Percentiles rank a stretch among this genome's conserved stretches.
Conservation (phyloP, 2,329 filamentous ascomycete genomes). For the Fusarium pininemorale region DNA sequence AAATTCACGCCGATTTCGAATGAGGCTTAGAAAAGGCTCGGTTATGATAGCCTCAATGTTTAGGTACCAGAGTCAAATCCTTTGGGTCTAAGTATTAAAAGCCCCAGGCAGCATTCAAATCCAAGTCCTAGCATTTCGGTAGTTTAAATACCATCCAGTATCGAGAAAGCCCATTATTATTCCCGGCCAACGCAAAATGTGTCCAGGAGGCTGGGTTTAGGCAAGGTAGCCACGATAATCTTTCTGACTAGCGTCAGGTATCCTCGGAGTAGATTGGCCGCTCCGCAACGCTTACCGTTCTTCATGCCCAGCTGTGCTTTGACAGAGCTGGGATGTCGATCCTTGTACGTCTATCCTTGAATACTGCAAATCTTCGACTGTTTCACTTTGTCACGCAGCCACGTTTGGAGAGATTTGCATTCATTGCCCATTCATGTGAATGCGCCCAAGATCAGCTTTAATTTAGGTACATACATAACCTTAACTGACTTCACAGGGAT, state of each 20-base stretch:
- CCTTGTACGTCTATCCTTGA: not conserved
- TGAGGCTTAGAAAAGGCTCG: too few relatives aligned
- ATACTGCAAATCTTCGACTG: not conserved
- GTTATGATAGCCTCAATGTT: rapidly evolving
- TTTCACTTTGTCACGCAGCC: not conserved
- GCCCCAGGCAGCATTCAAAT: rapidly evolving
- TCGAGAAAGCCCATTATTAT: not conserved
- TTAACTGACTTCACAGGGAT: not conserved
- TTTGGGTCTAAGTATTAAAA: not conserved
- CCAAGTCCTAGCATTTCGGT: not conserved
- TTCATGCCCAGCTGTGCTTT: not conserved
- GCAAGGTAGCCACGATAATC: not conserved
- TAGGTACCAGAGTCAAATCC: rapidly evolving
- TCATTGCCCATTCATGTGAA: not conserved
- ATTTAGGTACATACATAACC: not conserved
- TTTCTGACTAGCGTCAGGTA: not conserved
- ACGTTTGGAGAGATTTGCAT: not conserved
- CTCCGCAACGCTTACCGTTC: not conserved
- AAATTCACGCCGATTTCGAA: not conserved
- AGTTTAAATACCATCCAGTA: not conserved
- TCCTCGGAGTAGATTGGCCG: not conserved
- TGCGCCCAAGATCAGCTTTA: too few relatives aligned
- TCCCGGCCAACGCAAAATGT: not conserved
- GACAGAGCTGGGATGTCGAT: too few relatives aligned
- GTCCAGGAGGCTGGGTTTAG: not conserved